phyloP scores from a whole-genome alignment of 441 rosid species.

The Adansonia madagascariensis region DNA sequence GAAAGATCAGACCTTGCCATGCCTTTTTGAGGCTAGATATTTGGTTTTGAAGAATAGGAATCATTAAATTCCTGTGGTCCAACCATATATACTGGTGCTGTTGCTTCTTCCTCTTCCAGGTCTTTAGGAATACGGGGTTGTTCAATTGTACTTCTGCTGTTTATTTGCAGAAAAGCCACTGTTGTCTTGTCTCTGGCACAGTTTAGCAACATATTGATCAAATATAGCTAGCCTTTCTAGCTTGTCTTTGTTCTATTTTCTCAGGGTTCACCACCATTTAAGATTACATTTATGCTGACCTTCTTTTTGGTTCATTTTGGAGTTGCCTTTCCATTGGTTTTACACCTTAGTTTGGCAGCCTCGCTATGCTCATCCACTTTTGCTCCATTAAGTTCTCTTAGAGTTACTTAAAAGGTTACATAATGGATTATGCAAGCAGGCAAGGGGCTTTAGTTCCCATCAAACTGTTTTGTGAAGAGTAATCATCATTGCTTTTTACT shows the following conservation, averaged over 20 bases:
- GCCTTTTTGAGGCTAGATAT: slow-evolving; percentile 25
- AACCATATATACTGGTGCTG: neutral
- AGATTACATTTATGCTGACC: slow-evolving; percentile 2
- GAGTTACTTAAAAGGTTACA: neutral
- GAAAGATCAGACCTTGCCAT: slow-evolving; percentile 15
- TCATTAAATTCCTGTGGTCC: neutral
- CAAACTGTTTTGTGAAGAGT: neutral
- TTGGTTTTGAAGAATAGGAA: slow-evolving; percentile 18
- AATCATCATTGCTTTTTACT: neutral
- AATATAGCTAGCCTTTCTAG: slow-evolving; percentile 8
- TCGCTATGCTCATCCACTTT: neutral
- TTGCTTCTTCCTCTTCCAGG: slow-evolving; percentile 13
- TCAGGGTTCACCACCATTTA: neutral
- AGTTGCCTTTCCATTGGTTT: slow-evolving; percentile 5
- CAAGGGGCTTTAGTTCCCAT: slow-evolving; percentile 13
- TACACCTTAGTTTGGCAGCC: neutral
- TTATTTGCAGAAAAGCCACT: neutral
- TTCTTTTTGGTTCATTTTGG: neutral
- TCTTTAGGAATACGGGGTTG: slow-evolving; percentile 1
- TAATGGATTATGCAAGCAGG: neutral
- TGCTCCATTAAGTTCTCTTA: neutral
- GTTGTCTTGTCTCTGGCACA: neutral
- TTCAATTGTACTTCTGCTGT: neutral
- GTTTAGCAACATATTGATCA: neutral
- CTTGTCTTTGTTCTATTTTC: slow-evolving; percentile 7